Conservation (phyloP, 2,329 filamentous ascomycete species). For the Pseudocercospora macadamiae region DNA sequence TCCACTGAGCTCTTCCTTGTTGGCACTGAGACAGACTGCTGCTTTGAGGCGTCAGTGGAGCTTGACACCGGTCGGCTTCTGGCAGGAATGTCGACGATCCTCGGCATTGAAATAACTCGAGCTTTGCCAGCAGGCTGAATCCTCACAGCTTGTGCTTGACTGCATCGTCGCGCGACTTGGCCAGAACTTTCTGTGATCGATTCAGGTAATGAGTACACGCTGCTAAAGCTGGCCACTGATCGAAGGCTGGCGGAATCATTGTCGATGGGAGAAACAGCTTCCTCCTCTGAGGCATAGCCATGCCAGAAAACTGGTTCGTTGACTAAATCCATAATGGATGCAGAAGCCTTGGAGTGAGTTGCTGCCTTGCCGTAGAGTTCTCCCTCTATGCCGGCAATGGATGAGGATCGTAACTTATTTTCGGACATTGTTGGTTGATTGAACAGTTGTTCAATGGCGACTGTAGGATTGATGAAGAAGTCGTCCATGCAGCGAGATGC, state of each 20-base stretch:
- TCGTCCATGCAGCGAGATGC: constrained; percentile 25
- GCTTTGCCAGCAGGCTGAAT: constrained; percentile 35
- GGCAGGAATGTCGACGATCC: constrained; percentile 25
- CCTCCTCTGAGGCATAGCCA: constrained; percentile 37
- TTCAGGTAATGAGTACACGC: constrained; percentile 26
- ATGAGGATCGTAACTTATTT: constrained; percentile 10
- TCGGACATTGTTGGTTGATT: constrained; percentile 9
- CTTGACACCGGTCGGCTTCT: constrained; percentile 8
- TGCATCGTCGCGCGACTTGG: constrained; percentile 31
- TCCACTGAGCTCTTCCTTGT: constrained; percentile 6
- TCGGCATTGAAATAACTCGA: constrained; percentile 35
- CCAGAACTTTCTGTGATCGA: constrained; percentile 26
- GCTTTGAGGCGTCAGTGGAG: constrained; percentile 7
- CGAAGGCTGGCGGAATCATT: constrained; percentile 28
- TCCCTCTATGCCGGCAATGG: neutral
- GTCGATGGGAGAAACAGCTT: constrained; percentile 33
- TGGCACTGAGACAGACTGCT: constrained; percentile 2
- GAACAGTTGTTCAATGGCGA: constrained; percentile 11
- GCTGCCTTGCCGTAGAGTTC: neutral
- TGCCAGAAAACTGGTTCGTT: constrained; percentile 22
- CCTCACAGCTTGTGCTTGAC: constrained; percentile 32
- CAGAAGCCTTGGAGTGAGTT: constrained; percentile 1
- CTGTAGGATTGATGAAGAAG: constrained; percentile 28
- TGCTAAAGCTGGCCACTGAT: constrained; percentile 21
- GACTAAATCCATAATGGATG: constrained; percentile 16